Evolutionary conservation across 805 yeast genomes (phyloP).

Genomic region (Lachancea kluyveri): DNA sequence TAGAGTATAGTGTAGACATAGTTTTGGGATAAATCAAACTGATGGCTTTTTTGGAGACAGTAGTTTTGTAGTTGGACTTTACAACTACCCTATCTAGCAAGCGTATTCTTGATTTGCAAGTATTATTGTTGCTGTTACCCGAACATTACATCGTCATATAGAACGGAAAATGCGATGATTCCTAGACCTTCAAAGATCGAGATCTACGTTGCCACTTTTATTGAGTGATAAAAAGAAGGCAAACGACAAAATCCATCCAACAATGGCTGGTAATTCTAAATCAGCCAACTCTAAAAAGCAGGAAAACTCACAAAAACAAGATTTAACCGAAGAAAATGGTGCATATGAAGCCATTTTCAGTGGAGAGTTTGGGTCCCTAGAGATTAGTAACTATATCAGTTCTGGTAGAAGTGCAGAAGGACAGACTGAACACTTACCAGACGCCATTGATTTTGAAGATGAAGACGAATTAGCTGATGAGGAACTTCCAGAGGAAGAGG

Average conservation of each 20-base stretch:
- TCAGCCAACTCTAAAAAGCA: background rate
- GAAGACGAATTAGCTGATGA: slow-evolving; percentile 94
- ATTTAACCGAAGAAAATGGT: slow-evolving; percentile 33
- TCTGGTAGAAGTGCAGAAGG: slow-evolving; percentile 34
- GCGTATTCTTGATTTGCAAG: too few species aligned
- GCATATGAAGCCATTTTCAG: slow-evolving; percentile 34
- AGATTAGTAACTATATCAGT: slow-evolving; percentile 27
- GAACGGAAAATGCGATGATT: too few species aligned
- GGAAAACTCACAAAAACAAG: slow-evolving; percentile 10
- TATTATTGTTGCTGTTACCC: too few species aligned
- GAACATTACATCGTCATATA: too few species aligned
- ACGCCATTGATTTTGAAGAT: slow-evolving; percentile 91
- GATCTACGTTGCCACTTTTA: too few species aligned
- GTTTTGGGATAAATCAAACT: too few species aligned
- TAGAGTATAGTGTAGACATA: too few species aligned
- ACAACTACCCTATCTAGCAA: too few species aligned
- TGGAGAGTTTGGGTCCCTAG: slow-evolving; percentile 33
- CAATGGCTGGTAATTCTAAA: slow-evolving; percentile 5
- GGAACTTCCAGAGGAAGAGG: slow-evolving; percentile 40
- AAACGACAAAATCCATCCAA: background rate
- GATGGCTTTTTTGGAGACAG: too few species aligned
- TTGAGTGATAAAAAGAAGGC: too few species aligned
- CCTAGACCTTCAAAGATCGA: too few species aligned
- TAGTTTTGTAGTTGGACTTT: too few species aligned
- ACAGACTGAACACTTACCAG: slow-evolving; percentile 67